These are phyloP conservation scores for Fagus crenata DNA, from an alignment of 306 rosid genomes.

Conservation along the genomic window DNA sequence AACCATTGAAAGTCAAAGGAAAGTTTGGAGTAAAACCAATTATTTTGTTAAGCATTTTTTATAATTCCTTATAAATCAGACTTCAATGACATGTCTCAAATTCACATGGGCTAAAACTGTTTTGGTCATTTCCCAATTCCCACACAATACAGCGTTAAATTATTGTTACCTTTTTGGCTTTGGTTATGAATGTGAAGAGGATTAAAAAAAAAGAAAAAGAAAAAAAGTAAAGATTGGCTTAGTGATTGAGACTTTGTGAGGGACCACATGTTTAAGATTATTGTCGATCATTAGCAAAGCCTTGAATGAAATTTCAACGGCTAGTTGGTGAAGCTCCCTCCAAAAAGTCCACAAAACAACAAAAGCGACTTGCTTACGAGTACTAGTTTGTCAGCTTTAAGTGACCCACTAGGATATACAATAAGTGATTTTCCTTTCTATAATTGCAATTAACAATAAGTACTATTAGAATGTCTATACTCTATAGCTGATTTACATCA, in stretches of 20 bases:
- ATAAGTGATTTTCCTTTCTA: conserved; percentile 10
- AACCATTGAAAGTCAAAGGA: conserved; percentile 14
- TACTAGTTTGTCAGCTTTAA: conserved; percentile 55
- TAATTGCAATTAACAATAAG: not conserved
- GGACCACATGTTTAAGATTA: conserved; percentile 39
- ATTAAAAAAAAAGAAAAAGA: too few relatives aligned
- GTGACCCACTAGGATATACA: conserved; percentile 28
- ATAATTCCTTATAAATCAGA: not conserved
- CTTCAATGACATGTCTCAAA: conserved; percentile 30
- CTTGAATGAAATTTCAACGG: conserved; percentile 50
- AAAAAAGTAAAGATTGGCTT: not conserved
- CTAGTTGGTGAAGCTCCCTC: conserved; percentile 71
- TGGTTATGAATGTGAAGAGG: conserved; percentile 29
- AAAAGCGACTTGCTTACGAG: conserved; percentile 34
- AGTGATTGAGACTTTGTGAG: conserved; percentile 25
- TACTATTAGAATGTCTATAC: conserved; percentile 15
- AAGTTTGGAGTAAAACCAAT: conserved; percentile 13
- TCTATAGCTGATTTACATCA: conserved; percentile 43
- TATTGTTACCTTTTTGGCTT: conserved; percentile 9
- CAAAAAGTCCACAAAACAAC: conserved; percentile 72
- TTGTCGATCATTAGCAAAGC: conserved; percentile 28
- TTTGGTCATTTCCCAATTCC: not conserved
- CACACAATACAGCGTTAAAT: not conserved
- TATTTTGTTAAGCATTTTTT: not conserved
- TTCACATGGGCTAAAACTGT: conserved; percentile 27